phyloP scores from a whole-genome alignment of 495 filamentous ascomycete species.

The Clavariopsis aquatica region DNA sequence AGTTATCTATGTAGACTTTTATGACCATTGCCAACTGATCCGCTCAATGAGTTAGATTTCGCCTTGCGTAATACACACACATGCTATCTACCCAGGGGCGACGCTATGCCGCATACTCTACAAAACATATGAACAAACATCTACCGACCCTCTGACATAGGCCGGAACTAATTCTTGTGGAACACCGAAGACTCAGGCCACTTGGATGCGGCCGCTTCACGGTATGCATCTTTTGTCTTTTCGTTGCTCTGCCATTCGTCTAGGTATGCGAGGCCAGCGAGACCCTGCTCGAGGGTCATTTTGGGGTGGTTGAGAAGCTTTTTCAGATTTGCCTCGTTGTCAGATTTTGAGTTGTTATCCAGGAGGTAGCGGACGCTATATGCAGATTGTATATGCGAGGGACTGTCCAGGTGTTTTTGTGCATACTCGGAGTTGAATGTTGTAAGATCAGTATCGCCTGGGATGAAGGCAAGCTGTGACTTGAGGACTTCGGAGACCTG shows the following conservation, averaged over 20 bases:
- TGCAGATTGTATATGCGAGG: constrained; percentile 62
- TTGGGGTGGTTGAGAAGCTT: constrained; percentile 56
- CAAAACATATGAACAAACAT: neutral
- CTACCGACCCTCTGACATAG: neutral
- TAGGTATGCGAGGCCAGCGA: constrained; percentile 60
- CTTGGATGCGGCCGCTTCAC: constrained; percentile 62
- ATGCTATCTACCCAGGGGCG: too few species aligned
- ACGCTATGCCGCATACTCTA: neutral
- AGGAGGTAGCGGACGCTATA: constrained; percentile 63
- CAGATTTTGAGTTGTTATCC: constrained; percentile 55
- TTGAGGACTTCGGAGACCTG: constrained; percentile 68
- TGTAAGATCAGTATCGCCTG: constrained; percentile 57
- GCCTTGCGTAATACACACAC: too few species aligned
- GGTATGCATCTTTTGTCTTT: constrained; percentile 56
- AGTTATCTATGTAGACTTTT: too few species aligned
- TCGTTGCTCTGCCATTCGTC: constrained; percentile 60
- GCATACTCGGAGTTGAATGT: constrained; percentile 69
- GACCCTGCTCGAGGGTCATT: constrained; percentile 62
- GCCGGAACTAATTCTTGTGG: constrained; percentile 5
- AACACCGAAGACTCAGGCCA: constrained; percentile 74
- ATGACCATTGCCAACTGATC: too few species aligned
- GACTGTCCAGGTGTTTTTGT: constrained; percentile 61
- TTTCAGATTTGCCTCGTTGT: constrained; percentile 62
- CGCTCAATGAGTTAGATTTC: too few species aligned
- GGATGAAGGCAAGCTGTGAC: constrained; percentile 62